Evolutionary conservation across 176 grass and related monocot species (phyloP), one percentile per base, ranked within the genome.

Genomic region (Aegilops sharonensis): DNA sequence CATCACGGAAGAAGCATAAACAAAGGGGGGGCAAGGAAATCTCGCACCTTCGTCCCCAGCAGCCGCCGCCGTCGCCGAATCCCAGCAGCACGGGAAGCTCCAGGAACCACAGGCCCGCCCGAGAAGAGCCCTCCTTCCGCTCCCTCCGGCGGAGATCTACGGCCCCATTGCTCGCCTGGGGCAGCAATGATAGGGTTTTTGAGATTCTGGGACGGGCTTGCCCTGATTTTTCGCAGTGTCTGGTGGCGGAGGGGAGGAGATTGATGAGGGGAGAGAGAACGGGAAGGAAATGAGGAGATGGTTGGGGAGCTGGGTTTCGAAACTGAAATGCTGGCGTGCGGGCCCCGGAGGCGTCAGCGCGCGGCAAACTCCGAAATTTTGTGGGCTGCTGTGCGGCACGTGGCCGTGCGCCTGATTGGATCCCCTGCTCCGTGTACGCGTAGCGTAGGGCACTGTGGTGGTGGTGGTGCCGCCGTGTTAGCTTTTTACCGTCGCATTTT

Each of bases 321-420:
- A 91, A 60, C 71, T 31, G 81, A 56, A 56, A 10, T 3, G 68
- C 83, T 85, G 85, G 1, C 87, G 6, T 42, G 86, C 65, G 78
- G 86, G 77, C 21, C 76, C 77, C 20, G 1, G 1, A 0, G 14
- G 47, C 15, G 47, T 27, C 30, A 72, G 61, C 68, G 90, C 86
- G 90, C 90, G 90, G 90, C 90, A 92, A 92, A 61, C 12, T 92
- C 82, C 86, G 63, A 92, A 83, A 34, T 74, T 77, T 79, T 23
- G 72, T 68, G 84, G 27, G 69, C 86, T 43, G 79, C 13, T 20
- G 12, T 80, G 81, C 68, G 79, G 76, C 87, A 65, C 87, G 75
- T 78, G 45, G 25, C 23, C 61, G 61, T 31, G 27, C 10, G n/a
- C 11, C 8, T 11, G 39, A 10, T 18, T 10, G 77, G 85, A 87